phyloP scores from a whole-genome alignment of 768 basidiomycete genomes.

The Naganishia friedmannii region DNA sequence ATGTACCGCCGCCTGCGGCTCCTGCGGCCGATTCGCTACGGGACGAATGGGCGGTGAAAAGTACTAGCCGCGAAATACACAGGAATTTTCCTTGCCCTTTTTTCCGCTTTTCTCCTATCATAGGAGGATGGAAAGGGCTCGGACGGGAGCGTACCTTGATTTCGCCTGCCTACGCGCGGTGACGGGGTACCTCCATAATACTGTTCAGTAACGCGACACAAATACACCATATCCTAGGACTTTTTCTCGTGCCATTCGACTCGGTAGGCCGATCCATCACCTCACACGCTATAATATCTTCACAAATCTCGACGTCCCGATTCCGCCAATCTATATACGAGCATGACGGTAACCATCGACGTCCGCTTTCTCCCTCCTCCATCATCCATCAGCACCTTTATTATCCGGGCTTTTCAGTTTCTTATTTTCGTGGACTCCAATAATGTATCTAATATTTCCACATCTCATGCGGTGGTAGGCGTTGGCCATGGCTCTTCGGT shows the following conservation, averaged over 20 bases:
- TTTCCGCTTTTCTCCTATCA: neutral
- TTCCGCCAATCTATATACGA: too few species aligned
- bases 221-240: neutral
- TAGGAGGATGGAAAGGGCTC: neutral
- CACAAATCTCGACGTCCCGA: too few species aligned
- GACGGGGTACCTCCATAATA: neutral
- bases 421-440: neutral
- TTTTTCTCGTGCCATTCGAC: too few species aligned
- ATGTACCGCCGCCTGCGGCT: slow-evolving; percentile 65
- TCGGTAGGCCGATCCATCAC: too few species aligned
- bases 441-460: slow-evolving; percentile 6
- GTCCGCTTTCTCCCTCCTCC: neutral
- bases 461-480: neutral
- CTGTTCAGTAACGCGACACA: neutral
- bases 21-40: slow-evolving; percentile 61
- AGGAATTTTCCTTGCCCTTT: slow-evolving; percentile 1
- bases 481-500: neutral
- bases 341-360: too few species aligned
- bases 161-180: neutral
- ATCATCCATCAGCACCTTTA: neutral
- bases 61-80: slow-evolving; percentile 27
- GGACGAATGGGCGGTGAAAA: slow-evolving; percentile 49
- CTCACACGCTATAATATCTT: too few species aligned
- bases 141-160: neutral
- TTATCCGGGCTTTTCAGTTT: neutral